These are phyloP conservation scores for Aspergillus ellipticus DNA, from an alignment of 495 filamentous ascomycete species.

Conservation along the genomic window DNA sequence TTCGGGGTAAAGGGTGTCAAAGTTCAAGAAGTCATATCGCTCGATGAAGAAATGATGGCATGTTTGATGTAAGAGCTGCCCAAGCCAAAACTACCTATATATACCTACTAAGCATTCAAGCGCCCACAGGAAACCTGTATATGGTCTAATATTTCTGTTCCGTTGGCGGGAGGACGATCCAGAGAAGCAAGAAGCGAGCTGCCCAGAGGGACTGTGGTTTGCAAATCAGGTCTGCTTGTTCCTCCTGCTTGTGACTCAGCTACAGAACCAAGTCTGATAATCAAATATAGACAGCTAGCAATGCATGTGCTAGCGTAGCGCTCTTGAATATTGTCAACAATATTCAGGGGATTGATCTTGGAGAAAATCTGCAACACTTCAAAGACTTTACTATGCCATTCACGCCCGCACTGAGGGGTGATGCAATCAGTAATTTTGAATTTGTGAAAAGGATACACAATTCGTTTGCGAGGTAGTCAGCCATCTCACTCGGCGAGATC, in stretches of 20 bases:
- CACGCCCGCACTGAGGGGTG: slow-evolving; percentile 68
- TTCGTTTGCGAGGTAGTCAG: slow-evolving; percentile 68
- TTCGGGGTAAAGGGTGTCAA: slow-evolving; percentile 72
- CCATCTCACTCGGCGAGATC: slow-evolving; percentile 9
- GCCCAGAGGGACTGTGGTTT: slow-evolving; percentile 80
- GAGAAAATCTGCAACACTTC: slow-evolving; percentile 62
- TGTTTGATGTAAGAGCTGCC: slow-evolving; percentile 53
- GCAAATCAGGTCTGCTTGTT: slow-evolving; percentile 70
- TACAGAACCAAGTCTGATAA: slow-evolving; percentile 9
- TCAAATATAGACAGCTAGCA: slow-evolving; percentile 58
- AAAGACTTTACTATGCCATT: slow-evolving; percentile 65
- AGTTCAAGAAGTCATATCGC: slow-evolving; percentile 71
- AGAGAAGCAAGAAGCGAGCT: slow-evolving; percentile 52
- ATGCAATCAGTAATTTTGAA: slow-evolving; percentile 67
- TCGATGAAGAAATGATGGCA: slow-evolving; percentile 67
- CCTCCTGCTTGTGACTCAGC: not conserved
- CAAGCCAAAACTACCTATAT: not conserved
- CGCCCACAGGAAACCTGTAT: slow-evolving; percentile 58
- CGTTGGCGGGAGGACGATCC: slow-evolving; percentile 61
- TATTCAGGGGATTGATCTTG: slow-evolving; percentile 58
- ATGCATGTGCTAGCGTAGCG: slow-evolving; percentile 86
- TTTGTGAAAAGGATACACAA: slow-evolving; percentile 83
- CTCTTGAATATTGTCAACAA: slow-evolving; percentile 92
- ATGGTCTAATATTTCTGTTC: slow-evolving; percentile 82
- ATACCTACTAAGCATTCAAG: slow-evolving; percentile 7